Evolutionary conservation across 257 asterid species (phyloP).

Genomic region (Fraxinus quadrangulata): DNA sequence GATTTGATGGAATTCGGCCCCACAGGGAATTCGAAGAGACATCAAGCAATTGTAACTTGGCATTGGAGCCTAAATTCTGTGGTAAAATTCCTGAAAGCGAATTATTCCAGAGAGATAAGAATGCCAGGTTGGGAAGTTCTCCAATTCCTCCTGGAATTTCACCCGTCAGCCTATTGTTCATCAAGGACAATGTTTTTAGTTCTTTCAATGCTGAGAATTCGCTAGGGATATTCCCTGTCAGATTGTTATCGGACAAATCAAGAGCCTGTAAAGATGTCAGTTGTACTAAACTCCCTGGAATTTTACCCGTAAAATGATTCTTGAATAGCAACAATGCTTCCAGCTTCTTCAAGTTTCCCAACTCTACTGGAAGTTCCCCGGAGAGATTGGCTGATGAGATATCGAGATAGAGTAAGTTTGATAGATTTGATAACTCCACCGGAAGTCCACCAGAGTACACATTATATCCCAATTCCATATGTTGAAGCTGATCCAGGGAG

Average conservation of each 20-base stretch:
- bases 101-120: constrained; percentile 72
- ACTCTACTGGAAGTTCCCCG: constrained; percentile 59
- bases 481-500: constrained; percentile 51
- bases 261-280: constrained; percentile 46
- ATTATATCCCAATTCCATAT: constrained; percentile 77
- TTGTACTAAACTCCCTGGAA: constrained; percentile 52
- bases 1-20: constrained; percentile 75
- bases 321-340: constrained; percentile 55
- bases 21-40: constrained; percentile 73
- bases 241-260: constrained; percentile 70
- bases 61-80: constrained; percentile 65
- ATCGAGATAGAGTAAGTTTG: constrained; percentile 61
- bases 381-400: constrained; percentile 68
- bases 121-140: constrained; percentile 66
- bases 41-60: constrained; percentile 59
- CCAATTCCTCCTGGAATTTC: constrained; percentile 74
- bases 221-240: constrained; percentile 67
- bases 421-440: constrained; percentile 35
- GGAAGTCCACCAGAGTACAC: constrained; percentile 57
- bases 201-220: constrained; percentile 45
- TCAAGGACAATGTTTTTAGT: constrained; percentile 45
- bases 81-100: constrained; percentile 78
- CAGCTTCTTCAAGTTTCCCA: constrained; percentile 47
- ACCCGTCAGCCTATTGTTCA: constrained; percentile 71
- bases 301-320: constrained; percentile 55